Percentiles rank a stretch among this genome's conserved stretches.
phyloP scores from a whole-genome alignment of 1,284 basidiomycete genomes.

The Moesziomyces aphidis region DNA sequence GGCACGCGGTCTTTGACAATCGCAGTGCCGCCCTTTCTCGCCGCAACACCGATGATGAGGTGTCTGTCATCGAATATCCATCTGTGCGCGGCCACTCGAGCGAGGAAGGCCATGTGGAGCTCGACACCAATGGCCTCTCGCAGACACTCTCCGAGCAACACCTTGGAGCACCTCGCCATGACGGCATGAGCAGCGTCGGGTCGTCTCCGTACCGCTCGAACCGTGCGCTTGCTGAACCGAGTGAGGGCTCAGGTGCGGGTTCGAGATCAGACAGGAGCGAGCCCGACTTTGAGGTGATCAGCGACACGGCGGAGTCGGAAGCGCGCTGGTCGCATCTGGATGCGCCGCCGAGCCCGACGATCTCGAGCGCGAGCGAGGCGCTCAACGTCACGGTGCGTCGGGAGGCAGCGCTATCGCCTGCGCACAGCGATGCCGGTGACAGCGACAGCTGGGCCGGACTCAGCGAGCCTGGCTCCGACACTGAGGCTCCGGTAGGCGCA shows the following conservation, averaged over 20 bases:
- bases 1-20: conserved; percentile 40
- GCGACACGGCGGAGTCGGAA: conserved; percentile 25
- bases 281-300: conserved; percentile 39
- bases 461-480: conserved; percentile 31
- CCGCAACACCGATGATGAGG: not conserved
- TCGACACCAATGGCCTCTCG: conserved; percentile 43
- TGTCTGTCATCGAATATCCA: too few relatives aligned
- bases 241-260: conserved; percentile 2
- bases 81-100: not conserved
- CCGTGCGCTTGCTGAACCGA: conserved; percentile 12
- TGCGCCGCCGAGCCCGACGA: conserved; percentile 30
- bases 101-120: conserved; percentile 20
- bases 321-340: conserved; percentile 31
- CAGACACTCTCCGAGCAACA: conserved; percentile 44
- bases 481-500: not conserved
- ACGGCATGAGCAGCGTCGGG: conserved; percentile 2
- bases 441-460: conserved; percentile 51
- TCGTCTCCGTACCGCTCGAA: conserved; percentile 34
- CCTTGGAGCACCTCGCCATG: conserved; percentile 11
- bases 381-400: conserved; percentile 2
- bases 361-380: conserved; percentile 28
- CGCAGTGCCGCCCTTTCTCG: not conserved
- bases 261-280: conserved; percentile 16
- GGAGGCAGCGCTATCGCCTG: conserved; percentile 9
- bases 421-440: conserved; percentile 30